These are phyloP conservation scores for Colletotrichum falcatum DNA, from an alignment of 2,329 filamentous ascomycete species.

Conservation along the genomic window DNA sequence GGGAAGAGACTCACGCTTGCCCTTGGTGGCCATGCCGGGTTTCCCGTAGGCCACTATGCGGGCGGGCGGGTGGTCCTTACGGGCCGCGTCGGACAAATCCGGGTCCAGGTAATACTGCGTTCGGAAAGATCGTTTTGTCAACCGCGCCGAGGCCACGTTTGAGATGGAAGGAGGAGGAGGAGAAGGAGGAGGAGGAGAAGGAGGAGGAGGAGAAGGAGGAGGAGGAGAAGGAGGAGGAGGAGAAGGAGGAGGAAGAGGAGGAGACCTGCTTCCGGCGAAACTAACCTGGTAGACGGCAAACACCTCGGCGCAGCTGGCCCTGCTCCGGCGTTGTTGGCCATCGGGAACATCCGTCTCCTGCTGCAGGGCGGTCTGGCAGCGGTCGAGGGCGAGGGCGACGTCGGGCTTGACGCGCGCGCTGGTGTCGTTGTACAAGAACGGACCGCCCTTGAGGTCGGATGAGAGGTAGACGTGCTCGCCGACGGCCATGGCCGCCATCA, in stretches of 20 bases:
- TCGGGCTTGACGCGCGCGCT: neutral
- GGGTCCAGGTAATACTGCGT: constrained; percentile 2
- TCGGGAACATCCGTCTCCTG: neutral
- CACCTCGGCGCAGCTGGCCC: neutral
- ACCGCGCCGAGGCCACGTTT: neutral
- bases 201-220: too few relatives aligned
- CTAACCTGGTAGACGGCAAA: neutral
- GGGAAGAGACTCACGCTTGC: too few relatives aligned
- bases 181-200: too few relatives aligned
- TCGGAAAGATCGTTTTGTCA: neutral
- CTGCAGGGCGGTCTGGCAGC: neutral
- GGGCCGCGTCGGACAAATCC: neutral
- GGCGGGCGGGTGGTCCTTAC: neutral
- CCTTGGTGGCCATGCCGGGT: neutral
- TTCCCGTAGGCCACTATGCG: neutral
- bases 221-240: too few relatives aligned
- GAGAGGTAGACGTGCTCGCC: constrained; percentile 1
- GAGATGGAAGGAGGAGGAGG: too few relatives aligned
- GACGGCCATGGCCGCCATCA: constrained; percentile 12
- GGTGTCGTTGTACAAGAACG: neutral
- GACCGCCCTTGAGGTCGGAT: neutral
- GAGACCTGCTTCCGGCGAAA: neutral
- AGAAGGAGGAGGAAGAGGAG: too few relatives aligned
- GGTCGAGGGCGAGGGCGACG: neutral
- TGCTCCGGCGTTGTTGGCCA: neutral